Base-by-base conservation (phyloP, 345 rosid species). In the Eucalyptus curtisii region DNA sequence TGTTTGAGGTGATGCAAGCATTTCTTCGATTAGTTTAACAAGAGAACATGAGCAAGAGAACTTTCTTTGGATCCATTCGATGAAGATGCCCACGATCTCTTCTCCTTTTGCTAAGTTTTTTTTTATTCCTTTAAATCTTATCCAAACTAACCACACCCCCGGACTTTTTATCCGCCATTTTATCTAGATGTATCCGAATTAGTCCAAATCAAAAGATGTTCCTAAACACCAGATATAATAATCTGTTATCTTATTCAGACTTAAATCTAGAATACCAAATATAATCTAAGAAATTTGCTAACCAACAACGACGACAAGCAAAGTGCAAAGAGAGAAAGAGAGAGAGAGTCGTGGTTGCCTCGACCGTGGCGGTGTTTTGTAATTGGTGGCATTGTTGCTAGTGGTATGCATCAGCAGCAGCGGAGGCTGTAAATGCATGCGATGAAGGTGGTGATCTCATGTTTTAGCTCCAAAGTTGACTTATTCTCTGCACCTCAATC, bases 131-230 rank as follows among this genome's bases (percentile, higher is more conserved):
- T 55, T 8, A 55, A 24, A 24, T 55, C 61, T 55, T 55, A 55
- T 55, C 61, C 61, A 55, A 55, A 8, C 61, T 55, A 22, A 25
- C 61, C 13, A 4, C 5, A 4, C 3, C 13, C 13, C 61, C 1
- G 6, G 4, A 55, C 2, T 4, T 55, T 55, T 55, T 22, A 55
- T 55, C 30, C 1, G 0, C 6, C 6, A 24, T 55, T 24, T 55
- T 55, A 55, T 55, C 30, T 55, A 55, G 6, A 55, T 24, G 12
- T 24, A 55, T 55, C 12, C 13, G 1, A 9, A 0, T 55, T 24
- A 24, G 1, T 55, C 30, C 13, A 10, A 55, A 55, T 55, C 12
- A 0, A 55, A 25, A 55, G 30, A 55, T 0, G 1, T 24, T 55
- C 30, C 13, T 2, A 55, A 55, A 22, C 5, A 24, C 13, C 5